Conservation (phyloP, 306 rosid genomes). For the Cucurbita pepo region DNA sequence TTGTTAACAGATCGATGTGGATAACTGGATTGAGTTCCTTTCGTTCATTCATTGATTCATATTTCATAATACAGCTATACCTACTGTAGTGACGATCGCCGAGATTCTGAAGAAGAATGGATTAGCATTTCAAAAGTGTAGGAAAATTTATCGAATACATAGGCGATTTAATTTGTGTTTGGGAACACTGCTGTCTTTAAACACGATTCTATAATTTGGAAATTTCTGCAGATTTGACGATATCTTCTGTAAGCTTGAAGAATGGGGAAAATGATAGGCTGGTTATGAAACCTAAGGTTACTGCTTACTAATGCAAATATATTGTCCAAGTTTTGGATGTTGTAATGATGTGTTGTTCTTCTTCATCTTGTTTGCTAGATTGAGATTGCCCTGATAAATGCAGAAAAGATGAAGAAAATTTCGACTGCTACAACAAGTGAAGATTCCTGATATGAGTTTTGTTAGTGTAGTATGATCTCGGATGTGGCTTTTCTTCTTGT, state of each 20-base stretch:
- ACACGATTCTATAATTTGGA: constrained; percentile 3
- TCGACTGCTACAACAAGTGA: constrained; percentile 8
- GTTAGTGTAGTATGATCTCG: neutral
- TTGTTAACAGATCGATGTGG: neutral
- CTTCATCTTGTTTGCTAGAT: constrained; percentile 18
- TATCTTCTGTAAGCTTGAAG: constrained; percentile 26
- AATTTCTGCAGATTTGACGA: constrained; percentile 16
- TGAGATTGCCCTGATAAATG: constrained; percentile 29
- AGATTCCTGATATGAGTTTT: neutral
- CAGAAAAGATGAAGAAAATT: constrained; percentile 14
- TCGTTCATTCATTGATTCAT: neutral
- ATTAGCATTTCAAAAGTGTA: constrained; percentile 47
- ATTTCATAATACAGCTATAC: constrained; percentile 37
- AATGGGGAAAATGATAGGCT: constrained; percentile 20
- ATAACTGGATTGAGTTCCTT: constrained; percentile 6
- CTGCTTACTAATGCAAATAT: neutral
- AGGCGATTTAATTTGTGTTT: neutral
- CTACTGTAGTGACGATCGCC: constrained; percentile 38
- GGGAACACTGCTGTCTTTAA: neutral
- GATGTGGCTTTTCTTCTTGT: neutral
- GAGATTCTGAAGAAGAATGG: constrained; percentile 47
- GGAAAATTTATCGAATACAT: neutral
- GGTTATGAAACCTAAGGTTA: constrained; percentile 51
- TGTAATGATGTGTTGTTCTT: neutral
- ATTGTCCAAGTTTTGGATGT: neutral